Evolutionary conservation across 805 yeast species (phyloP).

Genomic region (Starmera amethionina): DNA sequence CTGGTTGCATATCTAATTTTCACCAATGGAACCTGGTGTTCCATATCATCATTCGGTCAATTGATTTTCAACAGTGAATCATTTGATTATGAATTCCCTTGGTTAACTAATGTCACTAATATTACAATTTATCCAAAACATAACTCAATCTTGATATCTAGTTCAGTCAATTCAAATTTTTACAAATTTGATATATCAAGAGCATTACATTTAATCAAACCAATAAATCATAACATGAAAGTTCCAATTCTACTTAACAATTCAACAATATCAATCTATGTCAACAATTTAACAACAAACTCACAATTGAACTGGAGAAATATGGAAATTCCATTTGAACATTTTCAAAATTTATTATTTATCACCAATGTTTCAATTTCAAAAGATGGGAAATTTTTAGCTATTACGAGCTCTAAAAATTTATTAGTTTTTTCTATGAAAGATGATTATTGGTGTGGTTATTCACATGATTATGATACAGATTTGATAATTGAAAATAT

Average conservation of each 20-base stretch:
- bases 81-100: slow-evolving; percentile 6
- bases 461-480: slow-evolving; percentile 16
- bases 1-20: slow-evolving; percentile 8
- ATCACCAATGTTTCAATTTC: slow-evolving; percentile 14
- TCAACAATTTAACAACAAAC: slow-evolving; percentile 5
- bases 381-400: slow-evolving; percentile 14
- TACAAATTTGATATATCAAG: slow-evolving; percentile 1
- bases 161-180: neutral
- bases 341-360: slow-evolving; percentile 10
- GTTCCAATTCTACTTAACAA: slow-evolving; percentile 15
- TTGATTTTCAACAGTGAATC: slow-evolving; percentile 12
- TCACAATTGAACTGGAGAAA: slow-evolving; percentile 13
- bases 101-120: slow-evolving; percentile 7
- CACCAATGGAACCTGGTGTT: slow-evolving; percentile 14
- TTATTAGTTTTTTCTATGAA: slow-evolving; percentile 14
- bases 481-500: slow-evolving; percentile 10
- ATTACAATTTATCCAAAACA: slow-evolving; percentile 1
- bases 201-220: slow-evolving; percentile 4
- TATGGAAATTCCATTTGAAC: slow-evolving; percentile 14
- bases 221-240: slow-evolving; percentile 14
- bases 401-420: slow-evolving; percentile 11
- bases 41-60: slow-evolving; percentile 19
- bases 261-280: slow-evolving; percentile 15
- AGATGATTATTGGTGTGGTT: slow-evolving; percentile 18
- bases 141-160: slow-evolving; percentile 4